Conservation (phyloP, 2,329 filamentous ascomycete species). For the Fusarium equiseti region DNA sequence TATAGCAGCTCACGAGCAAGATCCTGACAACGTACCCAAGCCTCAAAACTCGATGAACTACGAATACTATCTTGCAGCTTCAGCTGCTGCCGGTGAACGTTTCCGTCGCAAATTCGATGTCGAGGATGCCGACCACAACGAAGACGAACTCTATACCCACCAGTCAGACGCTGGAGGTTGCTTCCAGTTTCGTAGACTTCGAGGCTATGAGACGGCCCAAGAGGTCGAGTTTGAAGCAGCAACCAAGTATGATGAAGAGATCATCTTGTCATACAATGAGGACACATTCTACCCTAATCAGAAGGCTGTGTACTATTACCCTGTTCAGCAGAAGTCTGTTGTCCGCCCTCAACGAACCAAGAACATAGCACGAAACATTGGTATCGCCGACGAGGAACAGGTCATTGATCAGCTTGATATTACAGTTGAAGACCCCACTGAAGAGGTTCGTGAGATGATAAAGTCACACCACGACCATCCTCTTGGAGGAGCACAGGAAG, state of each 20-base stretch:
- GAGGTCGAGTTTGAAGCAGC: conserved; percentile 68
- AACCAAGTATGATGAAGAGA: conserved; percentile 73
- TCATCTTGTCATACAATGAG: conserved; percentile 70
- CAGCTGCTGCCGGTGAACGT: conserved; percentile 59
- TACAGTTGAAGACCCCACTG: conserved; percentile 66
- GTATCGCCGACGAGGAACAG: conserved; percentile 63
- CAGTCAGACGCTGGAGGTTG: conserved; percentile 59
- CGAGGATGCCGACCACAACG: conserved; percentile 66
- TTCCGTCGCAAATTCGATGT: conserved; percentile 73
- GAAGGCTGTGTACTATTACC: conserved; percentile 75
- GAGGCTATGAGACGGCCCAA: conserved; percentile 73
- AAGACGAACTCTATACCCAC: conserved; percentile 67
- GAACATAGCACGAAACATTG: conserved; percentile 69
- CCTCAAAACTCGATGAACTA: conserved; percentile 73
- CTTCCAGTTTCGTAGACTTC: conserved; percentile 72
- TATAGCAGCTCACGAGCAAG: conserved; percentile 65
- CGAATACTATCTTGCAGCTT: conserved; percentile 73
- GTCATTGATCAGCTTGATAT: conserved; percentile 69
- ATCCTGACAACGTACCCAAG: conserved; percentile 67
- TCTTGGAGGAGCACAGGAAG: conserved; percentile 60
- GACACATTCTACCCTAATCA: conserved; percentile 63
- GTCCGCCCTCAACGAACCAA: conserved; percentile 73
- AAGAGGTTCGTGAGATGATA: conserved; percentile 65
- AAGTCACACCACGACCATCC: conserved; percentile 65
- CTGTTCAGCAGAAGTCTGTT: conserved; percentile 72